Evolutionary conservation across 768 basidiomycete species (phyloP), one percentile per base, ranked within the genome.

Genomic region (Phanerochaete carnosa): DNA sequence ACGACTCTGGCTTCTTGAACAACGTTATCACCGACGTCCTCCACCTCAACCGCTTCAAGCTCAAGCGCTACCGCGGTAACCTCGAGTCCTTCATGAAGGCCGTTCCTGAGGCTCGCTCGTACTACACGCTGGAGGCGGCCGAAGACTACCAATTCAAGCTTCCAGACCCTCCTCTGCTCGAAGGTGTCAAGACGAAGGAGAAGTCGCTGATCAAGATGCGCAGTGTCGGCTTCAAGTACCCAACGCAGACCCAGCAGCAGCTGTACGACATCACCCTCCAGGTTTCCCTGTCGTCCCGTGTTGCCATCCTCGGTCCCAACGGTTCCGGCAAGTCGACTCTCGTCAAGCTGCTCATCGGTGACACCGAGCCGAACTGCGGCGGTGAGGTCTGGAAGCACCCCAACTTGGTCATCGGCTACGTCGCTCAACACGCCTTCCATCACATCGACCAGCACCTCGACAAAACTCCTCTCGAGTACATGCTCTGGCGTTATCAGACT

Each of bases 131-230:
- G 68, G 88, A 96, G 79, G 93, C 95, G 60, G 85, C 86, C 55
- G 95, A 96, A 79, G 93, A 96, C 83, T 98, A 98, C 88, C 90
- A 86, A 80, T 98, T 97, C 88, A 95, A 94, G 86, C 88, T 98
- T 68, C 95, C 95, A 59, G 89, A 94, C 72, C 95, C 95, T 56
- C 95, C 95, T 72, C 87, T 98, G 65, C 90, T 98, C 63, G 95
- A 98, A 66, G 95, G 95, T 90, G 95, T 98, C 80, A 98, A 98
- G 90, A 98, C 95, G 72, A 98, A 98, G 85, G 95, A 98, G 80
- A 98, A 96, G 87, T 87, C 86, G 63, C 80, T 98, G 68, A 77
- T 97, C 65, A 98, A 98, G 85, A 96, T 98, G 94, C 92, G 95
- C 76, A 90, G 91, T 74, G 95, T 96, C 70, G 91, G 90, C 69